A percentile compares a stretch with the other conserved stretches of the same genome.
Evolutionary conservation across 164 flowering plant genomes (phyloP).

Genomic region (Annona cherimola): DNA sequence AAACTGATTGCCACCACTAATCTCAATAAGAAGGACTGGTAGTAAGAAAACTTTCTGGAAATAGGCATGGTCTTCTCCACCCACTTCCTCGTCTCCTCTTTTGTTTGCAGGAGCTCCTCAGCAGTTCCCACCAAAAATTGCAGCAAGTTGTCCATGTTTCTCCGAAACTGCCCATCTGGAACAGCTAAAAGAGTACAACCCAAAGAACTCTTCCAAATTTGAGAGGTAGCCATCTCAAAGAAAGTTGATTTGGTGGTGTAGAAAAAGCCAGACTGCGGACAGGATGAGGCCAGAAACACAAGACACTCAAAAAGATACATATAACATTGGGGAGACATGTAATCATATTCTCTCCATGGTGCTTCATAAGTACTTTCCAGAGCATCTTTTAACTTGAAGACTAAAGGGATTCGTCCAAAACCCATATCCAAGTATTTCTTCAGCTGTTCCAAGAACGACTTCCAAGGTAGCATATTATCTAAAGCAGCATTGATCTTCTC

Average conservation of each 20-base stretch:
- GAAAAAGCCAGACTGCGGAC: slow-evolving; percentile 10
- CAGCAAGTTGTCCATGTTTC: not conserved
- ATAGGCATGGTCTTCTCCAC: slow-evolving; percentile 16
- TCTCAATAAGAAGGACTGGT: slow-evolving; percentile 37
- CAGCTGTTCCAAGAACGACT: slow-evolving; percentile 25
- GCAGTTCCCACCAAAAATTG: slow-evolving; percentile 16
- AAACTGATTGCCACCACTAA: slow-evolving; percentile 36
- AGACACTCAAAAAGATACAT: slow-evolving; percentile 56
- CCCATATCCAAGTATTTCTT: slow-evolving; percentile 9
- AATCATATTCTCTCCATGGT: slow-evolving; percentile 36
- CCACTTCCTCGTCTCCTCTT: slow-evolving; percentile 34
- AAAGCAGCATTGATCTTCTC: slow-evolving; percentile 19
- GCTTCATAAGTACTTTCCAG: slow-evolving; percentile 30
- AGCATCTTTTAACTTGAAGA: slow-evolving; percentile 24
- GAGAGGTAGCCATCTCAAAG: slow-evolving; percentile 36
- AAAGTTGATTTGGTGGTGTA: slow-evolving; percentile 44
- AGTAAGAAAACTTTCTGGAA: slow-evolving; percentile 5
- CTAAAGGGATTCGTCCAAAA: slow-evolving; percentile 6
- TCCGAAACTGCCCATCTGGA: not conserved
- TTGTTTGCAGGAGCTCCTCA: slow-evolving; percentile 18
- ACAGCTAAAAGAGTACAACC: not conserved
- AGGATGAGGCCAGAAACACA: slow-evolving; percentile 31
- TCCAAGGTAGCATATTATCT: slow-evolving; percentile 30
- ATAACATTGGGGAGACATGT: slow-evolving; percentile 54
- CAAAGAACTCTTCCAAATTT: slow-evolving; percentile 11